Evolutionary conservation across 1,284 basidiomycete species (phyloP).

Genomic region (Cryptococcus deneoformans): DNA sequence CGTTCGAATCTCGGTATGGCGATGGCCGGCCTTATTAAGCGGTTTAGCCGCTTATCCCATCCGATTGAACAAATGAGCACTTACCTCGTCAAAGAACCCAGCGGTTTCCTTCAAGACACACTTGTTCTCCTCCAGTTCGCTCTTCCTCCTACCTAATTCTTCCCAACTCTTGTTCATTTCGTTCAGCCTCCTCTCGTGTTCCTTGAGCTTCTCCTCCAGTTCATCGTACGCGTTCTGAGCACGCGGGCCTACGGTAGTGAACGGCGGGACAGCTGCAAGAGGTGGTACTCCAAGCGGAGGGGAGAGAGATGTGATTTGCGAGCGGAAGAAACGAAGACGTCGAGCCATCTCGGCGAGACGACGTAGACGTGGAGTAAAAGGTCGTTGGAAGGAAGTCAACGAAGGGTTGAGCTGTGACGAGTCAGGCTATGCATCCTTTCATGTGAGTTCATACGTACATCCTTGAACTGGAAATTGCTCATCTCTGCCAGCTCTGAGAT

Average conservation of each 20-base stretch:
- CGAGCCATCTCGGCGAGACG: slow-evolving; percentile 95
- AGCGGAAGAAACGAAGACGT: slow-evolving; percentile 83
- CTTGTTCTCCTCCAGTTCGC: slow-evolving; percentile 87
- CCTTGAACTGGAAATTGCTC: slow-evolving; percentile 96
- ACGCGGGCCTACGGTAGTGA: slow-evolving; percentile 81
- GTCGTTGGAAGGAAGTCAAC: slow-evolving; percentile 97
- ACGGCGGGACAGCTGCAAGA: slow-evolving; percentile 73
- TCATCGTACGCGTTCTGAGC: slow-evolving; percentile 93
- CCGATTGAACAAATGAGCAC: slow-evolving; percentile 20
- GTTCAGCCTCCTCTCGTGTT: slow-evolving; percentile 79
- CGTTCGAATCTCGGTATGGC: slow-evolving; percentile 72
- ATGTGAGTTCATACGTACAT: slow-evolving; percentile 58
- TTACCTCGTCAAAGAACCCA: slow-evolving; percentile 87
- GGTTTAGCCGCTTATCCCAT: too few relatives aligned
- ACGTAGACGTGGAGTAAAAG: slow-evolving; percentile 93
- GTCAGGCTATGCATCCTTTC: neutral
- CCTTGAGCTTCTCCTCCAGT: slow-evolving; percentile 79
- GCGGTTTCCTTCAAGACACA: slow-evolving; percentile 94
- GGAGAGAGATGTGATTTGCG: slow-evolving; percentile 64
- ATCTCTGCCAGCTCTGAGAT: slow-evolving; percentile 94
- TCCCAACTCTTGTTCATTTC: slow-evolving; percentile 97
- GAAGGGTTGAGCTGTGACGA: slow-evolving; percentile 77
- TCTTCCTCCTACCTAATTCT: slow-evolving; percentile 77
- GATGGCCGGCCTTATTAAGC: slow-evolving; percentile 66
- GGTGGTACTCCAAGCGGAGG: slow-evolving; percentile 70